These are phyloP conservation scores for Epichloe gansuensis DNA, from an alignment of 2,329 filamentous ascomycete genomes.

Conservation along the genomic window DNA sequence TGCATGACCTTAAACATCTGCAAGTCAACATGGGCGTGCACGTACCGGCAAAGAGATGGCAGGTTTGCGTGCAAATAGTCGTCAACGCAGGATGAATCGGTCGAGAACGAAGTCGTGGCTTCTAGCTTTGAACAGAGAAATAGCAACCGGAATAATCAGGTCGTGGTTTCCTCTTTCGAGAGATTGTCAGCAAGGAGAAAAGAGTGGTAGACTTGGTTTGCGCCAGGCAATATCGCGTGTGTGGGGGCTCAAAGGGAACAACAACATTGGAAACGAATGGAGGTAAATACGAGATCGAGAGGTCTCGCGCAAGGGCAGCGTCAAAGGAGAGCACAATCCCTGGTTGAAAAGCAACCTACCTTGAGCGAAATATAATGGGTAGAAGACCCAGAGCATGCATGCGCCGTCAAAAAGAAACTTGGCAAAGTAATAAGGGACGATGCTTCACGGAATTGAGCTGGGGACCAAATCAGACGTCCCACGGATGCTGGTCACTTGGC, in stretches of 20 bases:
- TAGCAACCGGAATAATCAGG: not conserved
- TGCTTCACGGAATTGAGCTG: not conserved
- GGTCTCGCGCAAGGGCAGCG: not conserved
- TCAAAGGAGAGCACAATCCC: not conserved
- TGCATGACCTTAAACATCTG: not conserved
- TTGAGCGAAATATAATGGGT: not conserved
- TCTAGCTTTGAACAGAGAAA: not conserved
- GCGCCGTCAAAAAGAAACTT: not conserved
- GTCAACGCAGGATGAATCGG: not conserved
- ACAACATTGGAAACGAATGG: not conserved
- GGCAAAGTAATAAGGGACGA: not conserved
- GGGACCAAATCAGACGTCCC: not conserved
- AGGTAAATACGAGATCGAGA: not conserved
- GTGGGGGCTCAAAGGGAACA: not conserved
- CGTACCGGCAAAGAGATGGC: constrained; percentile 1
- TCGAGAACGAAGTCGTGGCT: constrained; percentile 1
- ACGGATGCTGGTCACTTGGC: not conserved
- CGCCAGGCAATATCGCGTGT: not conserved
- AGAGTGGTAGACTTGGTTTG: not conserved
- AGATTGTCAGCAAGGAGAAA: not conserved
- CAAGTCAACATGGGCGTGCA: not conserved
- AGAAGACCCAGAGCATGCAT: not conserved
- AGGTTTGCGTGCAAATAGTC: not conserved
- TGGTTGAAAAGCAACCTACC: not conserved
- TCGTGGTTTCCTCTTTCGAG: not conserved